Percentiles rank a stretch among this genome's conserved stretches.
phyloP scores from a whole-genome alignment of 495 filamentous ascomycete genomes.

The Aspergillus carlsbadensis region DNA sequence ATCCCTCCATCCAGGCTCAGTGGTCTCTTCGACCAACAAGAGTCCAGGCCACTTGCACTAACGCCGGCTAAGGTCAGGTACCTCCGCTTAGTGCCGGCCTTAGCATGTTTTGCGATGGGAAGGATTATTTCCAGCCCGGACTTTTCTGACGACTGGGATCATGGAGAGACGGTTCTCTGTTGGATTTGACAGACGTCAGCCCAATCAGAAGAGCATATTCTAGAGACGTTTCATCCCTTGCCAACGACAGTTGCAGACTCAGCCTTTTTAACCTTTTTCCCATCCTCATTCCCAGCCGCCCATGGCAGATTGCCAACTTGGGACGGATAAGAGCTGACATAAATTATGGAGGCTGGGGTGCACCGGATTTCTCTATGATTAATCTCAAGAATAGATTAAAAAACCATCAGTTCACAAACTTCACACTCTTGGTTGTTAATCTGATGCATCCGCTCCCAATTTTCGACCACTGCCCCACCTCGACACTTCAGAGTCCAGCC shows the following conservation, averaged over 20 bases:
- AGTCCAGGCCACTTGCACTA: conserved; percentile 1
- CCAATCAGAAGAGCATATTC: conserved; percentile 2
- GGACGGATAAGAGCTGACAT: neutral
- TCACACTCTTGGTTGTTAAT: neutral
- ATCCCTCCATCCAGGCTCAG: neutral
- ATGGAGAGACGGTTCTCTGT: neutral
- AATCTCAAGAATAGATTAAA: no score
- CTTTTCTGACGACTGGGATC: neutral
- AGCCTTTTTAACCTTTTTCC: neutral
- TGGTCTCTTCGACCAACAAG: conserved; percentile 13
- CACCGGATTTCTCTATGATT: neutral
- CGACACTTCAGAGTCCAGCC: neutral
- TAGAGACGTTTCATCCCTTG: conserved; percentile 10
- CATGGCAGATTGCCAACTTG: neutral
- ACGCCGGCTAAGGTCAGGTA: conserved; percentile 13
- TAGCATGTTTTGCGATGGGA: neutral
- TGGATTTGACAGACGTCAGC: neutral
- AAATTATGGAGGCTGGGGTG: no score
- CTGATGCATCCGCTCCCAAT: conserved; percentile 11
- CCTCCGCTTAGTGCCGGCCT: conserved; percentile 10
- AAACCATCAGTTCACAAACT: no score
- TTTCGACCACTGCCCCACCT: conserved; percentile 8
- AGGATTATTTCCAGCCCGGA: neutral
- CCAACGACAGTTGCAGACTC: conserved; percentile 10
- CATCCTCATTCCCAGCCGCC: neutral